These are phyloP conservation scores for Sporothrix luriei DNA, from an alignment of 2,329 filamentous ascomycete genomes.

Conservation along the genomic window DNA sequence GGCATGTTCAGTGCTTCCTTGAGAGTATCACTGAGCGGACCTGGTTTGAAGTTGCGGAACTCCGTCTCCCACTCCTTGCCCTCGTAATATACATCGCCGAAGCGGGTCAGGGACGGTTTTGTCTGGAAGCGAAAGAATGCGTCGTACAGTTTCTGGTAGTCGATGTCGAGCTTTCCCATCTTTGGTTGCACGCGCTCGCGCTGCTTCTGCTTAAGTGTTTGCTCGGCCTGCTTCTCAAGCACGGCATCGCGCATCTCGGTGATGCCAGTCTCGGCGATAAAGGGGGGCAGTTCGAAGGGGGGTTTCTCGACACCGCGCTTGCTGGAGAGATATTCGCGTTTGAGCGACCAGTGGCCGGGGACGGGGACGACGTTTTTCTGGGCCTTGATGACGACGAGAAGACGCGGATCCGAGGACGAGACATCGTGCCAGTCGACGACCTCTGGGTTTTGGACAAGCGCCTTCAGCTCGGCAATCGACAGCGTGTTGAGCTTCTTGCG, in stretches of 20 bases:
- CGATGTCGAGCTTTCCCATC: constrained; percentile 96
- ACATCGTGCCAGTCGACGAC: constrained; percentile 97
- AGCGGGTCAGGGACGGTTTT: constrained; percentile 89
- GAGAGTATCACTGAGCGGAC: constrained; percentile 84
- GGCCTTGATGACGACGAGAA: constrained; percentile 92
- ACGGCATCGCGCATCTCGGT: constrained; percentile 97
- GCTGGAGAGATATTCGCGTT: constrained; percentile 94
- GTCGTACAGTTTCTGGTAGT: constrained; percentile 97
- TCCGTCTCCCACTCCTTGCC: constrained; percentile 98
- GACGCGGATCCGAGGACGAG: constrained; percentile 81
- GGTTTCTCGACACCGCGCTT: constrained; percentile 97
- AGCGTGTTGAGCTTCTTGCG: constrained; percentile 88
- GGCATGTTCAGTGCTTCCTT: constrained; percentile 94
- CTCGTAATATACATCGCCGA: constrained; percentile 99
- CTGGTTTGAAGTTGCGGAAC: constrained; percentile 83
- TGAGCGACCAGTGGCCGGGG: constrained; percentile 90
- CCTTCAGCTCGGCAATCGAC: constrained; percentile 90
- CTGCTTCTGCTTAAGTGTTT: constrained; percentile 91
- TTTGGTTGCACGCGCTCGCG: constrained; percentile 91
- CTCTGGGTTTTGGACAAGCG: constrained; percentile 85
- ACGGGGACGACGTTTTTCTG: constrained; percentile 95
- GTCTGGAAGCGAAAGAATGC: constrained; percentile 98
- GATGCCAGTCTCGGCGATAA: constrained; percentile 96
- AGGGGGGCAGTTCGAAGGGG: constrained; percentile 88
- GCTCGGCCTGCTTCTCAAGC: constrained; percentile 91